Conservation (phyloP, 768 basidiomycete genomes). For the Cyclocybe cylindracea region DNA sequence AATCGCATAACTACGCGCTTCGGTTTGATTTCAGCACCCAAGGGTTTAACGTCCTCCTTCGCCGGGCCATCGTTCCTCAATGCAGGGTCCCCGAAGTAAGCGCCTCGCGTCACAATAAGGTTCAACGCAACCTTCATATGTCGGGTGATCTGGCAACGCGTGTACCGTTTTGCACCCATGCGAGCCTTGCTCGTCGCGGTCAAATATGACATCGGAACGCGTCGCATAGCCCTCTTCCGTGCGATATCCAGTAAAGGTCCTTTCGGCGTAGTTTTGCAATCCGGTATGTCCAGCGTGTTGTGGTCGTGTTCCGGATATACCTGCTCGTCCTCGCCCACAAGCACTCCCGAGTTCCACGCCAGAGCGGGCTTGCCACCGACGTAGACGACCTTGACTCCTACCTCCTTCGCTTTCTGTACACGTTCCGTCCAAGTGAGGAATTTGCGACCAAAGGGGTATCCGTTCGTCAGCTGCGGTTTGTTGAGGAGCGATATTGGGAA, state of each 20-base stretch:
- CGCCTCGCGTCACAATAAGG: slow-evolving; percentile 42
- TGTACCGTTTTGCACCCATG: slow-evolving; percentile 28
- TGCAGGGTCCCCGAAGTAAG: slow-evolving; percentile 22
- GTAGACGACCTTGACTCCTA: slow-evolving; percentile 7
- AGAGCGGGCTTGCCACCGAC: not conserved
- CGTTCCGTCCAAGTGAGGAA: slow-evolving; percentile 23
- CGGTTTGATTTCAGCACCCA: too few relatives aligned
- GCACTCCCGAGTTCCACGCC: slow-evolving; percentile 2
- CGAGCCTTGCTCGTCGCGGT: slow-evolving; percentile 34
- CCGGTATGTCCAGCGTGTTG: slow-evolving; percentile 12
- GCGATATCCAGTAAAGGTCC: slow-evolving; percentile 5
- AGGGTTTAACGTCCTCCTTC: not conserved
- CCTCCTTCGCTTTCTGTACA: slow-evolving; percentile 14
- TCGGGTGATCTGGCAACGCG: slow-evolving; percentile 30
- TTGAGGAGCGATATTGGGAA: slow-evolving; percentile 16
- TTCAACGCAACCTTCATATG: slow-evolving; percentile 40
- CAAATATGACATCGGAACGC: slow-evolving; percentile 38
- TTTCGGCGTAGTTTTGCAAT: slow-evolving; percentile 8
- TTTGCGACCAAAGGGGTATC: slow-evolving; percentile 3
- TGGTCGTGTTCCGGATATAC: slow-evolving; percentile 17
- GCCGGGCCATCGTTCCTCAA: not conserved
- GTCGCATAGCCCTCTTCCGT: slow-evolving; percentile 17
- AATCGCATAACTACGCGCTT: slow-evolving; percentile 2
- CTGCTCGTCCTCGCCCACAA: slow-evolving; percentile 1
- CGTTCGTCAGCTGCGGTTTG: not conserved